Evolutionary conservation across 257 asterid genomes (phyloP).

Genomic region (Rauvolfia tetraphylla): DNA sequence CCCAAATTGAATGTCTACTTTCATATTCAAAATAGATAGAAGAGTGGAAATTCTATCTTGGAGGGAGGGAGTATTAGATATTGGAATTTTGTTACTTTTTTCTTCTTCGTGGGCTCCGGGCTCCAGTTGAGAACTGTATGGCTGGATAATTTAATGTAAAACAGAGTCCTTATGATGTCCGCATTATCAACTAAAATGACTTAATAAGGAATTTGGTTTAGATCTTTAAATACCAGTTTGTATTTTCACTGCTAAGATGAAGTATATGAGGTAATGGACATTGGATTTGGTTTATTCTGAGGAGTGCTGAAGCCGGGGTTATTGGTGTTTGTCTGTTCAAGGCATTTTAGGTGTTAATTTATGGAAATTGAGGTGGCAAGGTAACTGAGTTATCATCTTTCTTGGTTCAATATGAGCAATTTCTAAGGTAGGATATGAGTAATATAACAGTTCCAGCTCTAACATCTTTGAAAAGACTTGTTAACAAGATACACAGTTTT

Average conservation of each 20-base stretch:
- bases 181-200: background rate
- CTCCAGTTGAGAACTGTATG: background rate
- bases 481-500: background rate
- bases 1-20: no score
- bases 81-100: background rate
- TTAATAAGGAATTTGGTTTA: background rate
- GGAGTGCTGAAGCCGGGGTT: background rate
- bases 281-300: no score
- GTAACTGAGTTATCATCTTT: background rate
- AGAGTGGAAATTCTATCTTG: no score
- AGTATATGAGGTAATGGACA: background rate
- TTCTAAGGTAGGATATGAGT: background rate
- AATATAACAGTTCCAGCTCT: background rate
- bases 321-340: background rate
- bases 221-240: background rate
- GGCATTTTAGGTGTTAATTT: background rate
- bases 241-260: background rate
- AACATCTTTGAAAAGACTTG: background rate
- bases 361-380: background rate
- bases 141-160: background rate
- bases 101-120: background rate
- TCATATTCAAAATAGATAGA: no score
- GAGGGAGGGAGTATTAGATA: background rate
- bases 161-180: background rate
- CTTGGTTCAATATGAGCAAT: background rate